Base-by-base conservation (phyloP, 345 rosid genomes). In the Brassica nigra region DNA sequence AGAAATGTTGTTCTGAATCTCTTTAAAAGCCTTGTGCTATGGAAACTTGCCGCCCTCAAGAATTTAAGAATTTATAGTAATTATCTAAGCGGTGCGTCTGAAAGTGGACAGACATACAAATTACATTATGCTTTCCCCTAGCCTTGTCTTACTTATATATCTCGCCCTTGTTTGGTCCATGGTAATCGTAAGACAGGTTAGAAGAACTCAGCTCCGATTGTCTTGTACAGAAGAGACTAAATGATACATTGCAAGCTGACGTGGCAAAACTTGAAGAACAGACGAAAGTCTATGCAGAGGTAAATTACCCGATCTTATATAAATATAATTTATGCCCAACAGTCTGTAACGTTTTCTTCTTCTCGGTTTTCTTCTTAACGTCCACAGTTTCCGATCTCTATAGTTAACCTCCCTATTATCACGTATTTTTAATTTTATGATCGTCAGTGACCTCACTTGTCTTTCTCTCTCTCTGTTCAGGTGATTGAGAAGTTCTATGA, bases 401-500 rank as follows among this genome's bases (percentile, higher is more conserved):
- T 33, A 23, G 37, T 33, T 12, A n/a, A 70, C 47, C 31, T 31
- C 30, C 64, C 23, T 31, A 55, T 7, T 20, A 15, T 16, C 15
- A 59, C 11, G 1, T 8, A 39, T 47, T 62, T 6, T 37, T 10
- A 42, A 57, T 15, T 37, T 70, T 12, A 33, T 70, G 42, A 76
- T 58, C 49, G n/a, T 30, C 61, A 55, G 27, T 55, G 61, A 55
- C 27, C 23, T 15, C 20, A 12, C 62, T 55, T 10, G 28, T 16
- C 62, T 42, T 9, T 44, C 15, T 47, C 54, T 16, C 36, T 37
- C 34, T 68, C 16, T 47, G 36, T 52, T 31, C 86, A 95, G 99
- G 92, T 93, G 83, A 80, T 88, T 70, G 84, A 83, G 73, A 95
- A 85, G 83, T 95, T 95, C 78, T 87, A 82, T 81, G 88, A 75